Percentiles rank a stretch among this genome's conserved stretches.
Evolutionary conservation across 2,329 filamentous ascomycete genomes (phyloP).

Genomic region (Claviceps sp.): DNA sequence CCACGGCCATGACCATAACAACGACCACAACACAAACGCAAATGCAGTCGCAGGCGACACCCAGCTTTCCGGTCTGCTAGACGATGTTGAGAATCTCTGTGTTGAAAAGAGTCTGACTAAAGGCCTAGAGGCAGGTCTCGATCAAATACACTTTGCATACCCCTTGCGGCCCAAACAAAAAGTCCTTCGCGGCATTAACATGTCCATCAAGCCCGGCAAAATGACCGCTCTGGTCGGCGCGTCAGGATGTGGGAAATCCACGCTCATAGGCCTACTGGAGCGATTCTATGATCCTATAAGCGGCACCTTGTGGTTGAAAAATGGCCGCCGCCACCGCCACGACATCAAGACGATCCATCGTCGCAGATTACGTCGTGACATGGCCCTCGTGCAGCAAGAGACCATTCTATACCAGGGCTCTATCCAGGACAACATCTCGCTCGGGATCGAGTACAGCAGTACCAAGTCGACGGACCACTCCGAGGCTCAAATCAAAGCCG

Average conservation of each 20-base stretch:
- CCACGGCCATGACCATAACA: not conserved
- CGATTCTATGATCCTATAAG: conserved; percentile 12
- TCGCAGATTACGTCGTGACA: conserved; percentile 9
- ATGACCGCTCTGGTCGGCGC: conserved; percentile 3
- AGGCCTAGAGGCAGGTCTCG: conserved; percentile 28
- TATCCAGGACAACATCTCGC: conserved; percentile 14
- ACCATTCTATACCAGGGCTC: conserved; percentile 21
- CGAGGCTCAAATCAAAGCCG: conserved; percentile 11
- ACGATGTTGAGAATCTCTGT: not conserved
- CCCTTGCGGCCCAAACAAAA: conserved; percentile 25
- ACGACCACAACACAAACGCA: conserved; percentile 7
- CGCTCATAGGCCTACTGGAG: conserved; percentile 16
- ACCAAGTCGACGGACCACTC: not conserved
- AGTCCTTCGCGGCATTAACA: conserved; percentile 25
- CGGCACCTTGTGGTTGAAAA: conserved; percentile 1
- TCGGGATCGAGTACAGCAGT: conserved; percentile 8
- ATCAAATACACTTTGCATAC: conserved; percentile 44
- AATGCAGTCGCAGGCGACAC: conserved; percentile 8
- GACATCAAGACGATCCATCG: conserved; percentile 6
- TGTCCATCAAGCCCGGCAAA: conserved; percentile 22
- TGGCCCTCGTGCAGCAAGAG: conserved; percentile 14
- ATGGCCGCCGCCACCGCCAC: not conserved
- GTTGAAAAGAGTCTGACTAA: conserved; percentile 12
- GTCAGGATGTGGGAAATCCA: conserved; percentile 15
- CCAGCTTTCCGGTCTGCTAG: not conserved